Percentiles rank a stretch among this genome's conserved stretches.
Evolutionary conservation across 202 grass and related monocot genomes (phyloP).

Genomic region (Dendrocalamus latiflorus): DNA sequence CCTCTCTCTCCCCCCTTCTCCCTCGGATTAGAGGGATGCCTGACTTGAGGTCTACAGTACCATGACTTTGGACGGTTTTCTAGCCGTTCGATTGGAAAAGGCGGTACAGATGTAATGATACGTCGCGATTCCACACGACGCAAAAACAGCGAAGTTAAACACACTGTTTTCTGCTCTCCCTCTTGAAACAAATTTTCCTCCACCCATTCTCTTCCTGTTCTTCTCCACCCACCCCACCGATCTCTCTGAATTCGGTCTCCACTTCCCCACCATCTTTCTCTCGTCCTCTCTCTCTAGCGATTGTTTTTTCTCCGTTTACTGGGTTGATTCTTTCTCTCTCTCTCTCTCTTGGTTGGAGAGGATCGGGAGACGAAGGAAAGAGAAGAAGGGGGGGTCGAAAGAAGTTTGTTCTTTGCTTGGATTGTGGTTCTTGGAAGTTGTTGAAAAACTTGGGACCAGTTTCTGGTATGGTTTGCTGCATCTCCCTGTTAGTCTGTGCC

Average conservation of each 20-base stretch:
- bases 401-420: neutral
- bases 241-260: constrained; percentile 32
- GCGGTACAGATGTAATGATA: too few relatives aligned
- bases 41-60: too few relatives aligned
- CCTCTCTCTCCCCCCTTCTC: neutral
- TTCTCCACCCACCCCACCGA: constrained; percentile 42
- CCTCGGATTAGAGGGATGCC: neutral
- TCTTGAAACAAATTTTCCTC: constrained; percentile 51
- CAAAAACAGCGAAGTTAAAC: too few relatives aligned
- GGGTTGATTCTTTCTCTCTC: constrained; percentile 12
- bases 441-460: neutral
- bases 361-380: constrained; percentile 12
- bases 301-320: constrained; percentile 26
- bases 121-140: too few relatives aligned
- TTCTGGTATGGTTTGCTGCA: constrained; percentile 29
- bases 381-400: neutral
- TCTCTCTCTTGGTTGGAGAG: neutral
- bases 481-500: neutral
- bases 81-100: too few relatives aligned
- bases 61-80: too few relatives aligned
- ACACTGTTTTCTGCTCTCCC: neutral
- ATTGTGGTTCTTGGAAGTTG: constrained; percentile 11
- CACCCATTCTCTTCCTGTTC: constrained; percentile 42
- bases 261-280: neutral
- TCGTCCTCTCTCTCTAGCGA: neutral